phyloP scores from a whole-genome alignment of 202 grass and related monocot species.

The Carex sylvatica region DNA sequence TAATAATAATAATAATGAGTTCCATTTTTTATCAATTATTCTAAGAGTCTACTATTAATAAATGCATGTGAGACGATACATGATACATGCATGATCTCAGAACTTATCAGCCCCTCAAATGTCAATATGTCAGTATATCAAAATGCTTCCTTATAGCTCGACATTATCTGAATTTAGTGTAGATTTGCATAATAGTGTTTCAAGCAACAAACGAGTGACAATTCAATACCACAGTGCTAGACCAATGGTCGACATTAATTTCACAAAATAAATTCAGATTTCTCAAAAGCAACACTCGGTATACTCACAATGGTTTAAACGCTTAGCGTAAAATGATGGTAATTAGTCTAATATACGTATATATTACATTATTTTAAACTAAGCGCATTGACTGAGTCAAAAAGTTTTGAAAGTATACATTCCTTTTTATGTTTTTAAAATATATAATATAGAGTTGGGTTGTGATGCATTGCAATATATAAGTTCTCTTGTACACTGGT shows the following conservation, averaged over 20 bases:
- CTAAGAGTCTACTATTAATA: background rate
- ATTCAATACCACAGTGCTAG: background rate
- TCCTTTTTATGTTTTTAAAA: no score
- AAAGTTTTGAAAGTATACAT: no score
- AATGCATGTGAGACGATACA: background rate
- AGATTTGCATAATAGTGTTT: slow-evolving; percentile 3
- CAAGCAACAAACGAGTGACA: background rate
- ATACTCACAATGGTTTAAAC: no score
- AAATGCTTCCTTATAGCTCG: background rate
- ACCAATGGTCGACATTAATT: background rate
- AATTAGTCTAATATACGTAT: no score
- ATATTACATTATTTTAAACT: no score
- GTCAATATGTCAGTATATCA: background rate
- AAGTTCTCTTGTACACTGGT: no score
- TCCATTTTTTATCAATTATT: background rate
- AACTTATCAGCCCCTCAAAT: background rate
- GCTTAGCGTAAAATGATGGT: no score
- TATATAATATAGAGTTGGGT: no score
- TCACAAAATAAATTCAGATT: background rate
- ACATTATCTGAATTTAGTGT: background rate
- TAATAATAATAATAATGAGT: background rate
- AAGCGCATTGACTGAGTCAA: no score
- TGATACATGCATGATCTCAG: background rate
- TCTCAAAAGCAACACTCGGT: background rate
- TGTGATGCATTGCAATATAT: no score